Percentiles rank a stretch among this genome's conserved stretches.
Evolutionary conservation across 1,284 basidiomycete genomes (phyloP).

Genomic region (Nidula niveotomentosa): DNA sequence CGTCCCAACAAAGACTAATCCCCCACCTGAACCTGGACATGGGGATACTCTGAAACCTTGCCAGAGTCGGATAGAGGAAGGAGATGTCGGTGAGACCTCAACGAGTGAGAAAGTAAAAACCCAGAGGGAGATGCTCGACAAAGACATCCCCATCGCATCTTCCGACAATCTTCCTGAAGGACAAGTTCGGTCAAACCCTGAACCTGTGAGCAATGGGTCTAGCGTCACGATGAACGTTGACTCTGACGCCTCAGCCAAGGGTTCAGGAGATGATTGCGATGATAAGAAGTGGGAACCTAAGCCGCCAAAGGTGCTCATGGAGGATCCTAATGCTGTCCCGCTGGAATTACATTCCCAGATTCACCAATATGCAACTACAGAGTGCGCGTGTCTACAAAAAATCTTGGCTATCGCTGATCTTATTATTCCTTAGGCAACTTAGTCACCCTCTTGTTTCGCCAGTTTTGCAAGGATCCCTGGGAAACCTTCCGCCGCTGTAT

Average conservation of each 20-base stretch:
- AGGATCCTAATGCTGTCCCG: constrained; percentile 42
- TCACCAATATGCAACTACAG: constrained; percentile 82
- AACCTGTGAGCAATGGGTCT: too few species aligned
- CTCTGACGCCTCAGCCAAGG: not conserved
- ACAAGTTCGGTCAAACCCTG: too few species aligned
- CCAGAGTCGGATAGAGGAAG: constrained; percentile 19
- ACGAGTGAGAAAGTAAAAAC: constrained; percentile 17
- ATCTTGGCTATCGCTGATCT: not conserved
- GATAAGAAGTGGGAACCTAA: constrained; percentile 50
- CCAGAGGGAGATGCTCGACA: constrained; percentile 38
- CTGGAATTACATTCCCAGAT: constrained; percentile 67
- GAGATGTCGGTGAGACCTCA: constrained; percentile 7
- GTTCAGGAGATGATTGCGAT: constrained; percentile 19
- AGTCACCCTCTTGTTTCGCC: constrained; percentile 83
- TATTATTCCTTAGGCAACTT: constrained; percentile 53
- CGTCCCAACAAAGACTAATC: constrained; percentile 32
- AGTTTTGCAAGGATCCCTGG: constrained; percentile 73
- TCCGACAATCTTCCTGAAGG: too few species aligned
- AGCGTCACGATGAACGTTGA: too few species aligned
- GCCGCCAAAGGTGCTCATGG: constrained; percentile 60
- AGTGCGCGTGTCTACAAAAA: constrained; percentile 33
- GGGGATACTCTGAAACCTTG: constrained; percentile 45
- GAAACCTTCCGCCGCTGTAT: constrained; percentile 81
- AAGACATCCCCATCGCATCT: not conserved
- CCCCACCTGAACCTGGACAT: constrained; percentile 51